These are phyloP conservation scores for Fusarium clavum DNA, from an alignment of 2,329 filamentous ascomycete species.

Conservation along the genomic window DNA sequence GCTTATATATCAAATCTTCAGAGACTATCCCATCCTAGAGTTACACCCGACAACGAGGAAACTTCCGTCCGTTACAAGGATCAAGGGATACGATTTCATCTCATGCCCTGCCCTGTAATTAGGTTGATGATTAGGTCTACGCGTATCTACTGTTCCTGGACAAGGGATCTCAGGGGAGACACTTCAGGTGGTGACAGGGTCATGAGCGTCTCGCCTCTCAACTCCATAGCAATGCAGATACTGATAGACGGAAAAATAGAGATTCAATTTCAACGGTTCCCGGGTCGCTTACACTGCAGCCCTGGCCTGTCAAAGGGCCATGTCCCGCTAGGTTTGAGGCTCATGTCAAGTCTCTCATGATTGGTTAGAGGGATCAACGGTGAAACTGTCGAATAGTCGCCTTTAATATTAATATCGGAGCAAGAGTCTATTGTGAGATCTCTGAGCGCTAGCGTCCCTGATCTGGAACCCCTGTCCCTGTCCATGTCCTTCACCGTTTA, in stretches of 20 bases:
- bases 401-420: slow-evolving; percentile 35
- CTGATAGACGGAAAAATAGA: slow-evolving; percentile 43
- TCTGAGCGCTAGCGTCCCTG: background rate
- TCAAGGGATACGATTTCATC: slow-evolving; percentile 2
- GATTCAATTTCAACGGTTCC: slow-evolving; percentile 22
- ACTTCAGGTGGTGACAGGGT: background rate
- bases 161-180: slow-evolving; percentile 4
- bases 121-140: background rate
- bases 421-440: slow-evolving; percentile 7
- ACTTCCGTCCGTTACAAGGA: slow-evolving; percentile 6
- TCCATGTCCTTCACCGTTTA: background rate
- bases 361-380: slow-evolving; percentile 20
- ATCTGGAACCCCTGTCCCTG: background rate
- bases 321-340: slow-evolving; percentile 37
- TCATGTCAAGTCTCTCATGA: slow-evolving; percentile 17
- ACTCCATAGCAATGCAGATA: slow-evolving; percentile 25
- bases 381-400: slow-evolving; percentile 30
- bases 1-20: slow-evolving; percentile 41
- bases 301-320: slow-evolving; percentile 18
- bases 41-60: slow-evolving; percentile 1
- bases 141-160: background rate
- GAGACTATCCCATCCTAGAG: background rate
- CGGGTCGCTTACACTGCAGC: slow-evolving; percentile 11
- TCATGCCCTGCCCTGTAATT: background rate
- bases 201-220: slow-evolving; percentile 18